Base-by-base conservation (phyloP, 1,284 basidiomycete species). In the Trichosporon sp. region DNA sequence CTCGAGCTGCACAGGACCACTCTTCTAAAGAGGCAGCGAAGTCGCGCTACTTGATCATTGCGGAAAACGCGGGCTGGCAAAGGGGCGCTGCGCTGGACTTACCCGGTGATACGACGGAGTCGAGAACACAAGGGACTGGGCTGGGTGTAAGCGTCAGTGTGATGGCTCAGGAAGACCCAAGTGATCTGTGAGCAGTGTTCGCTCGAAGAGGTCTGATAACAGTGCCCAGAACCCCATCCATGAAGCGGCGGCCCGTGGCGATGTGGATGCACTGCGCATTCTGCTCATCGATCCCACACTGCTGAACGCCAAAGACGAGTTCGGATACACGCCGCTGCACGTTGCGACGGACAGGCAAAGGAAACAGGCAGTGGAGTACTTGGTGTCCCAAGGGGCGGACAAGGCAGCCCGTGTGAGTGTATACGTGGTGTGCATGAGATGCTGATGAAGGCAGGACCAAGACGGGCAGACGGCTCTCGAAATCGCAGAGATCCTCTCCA, bases 251-350 rank as follows among this genome's bases (percentile, higher is more conserved):
- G 84, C 92, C 35, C 82, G 86, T 1, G 88, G 90, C 61, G 85
- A 91, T 75, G 77, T 83, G 5, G 71, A 82, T n/a, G 85, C 84
- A 2, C 77, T 93, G 65, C 77, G 81, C 64, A 78, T 76, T 2
- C 85, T 89, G 66, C 79, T 93, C 37, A 78, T 85, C 10, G 77
- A 87, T 63, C 80, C 87, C 0, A 80, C 80, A 1, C 65, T 78
- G 7, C 83, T 90, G 70, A 83, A 90, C 76, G 80, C 81, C 31
- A 79, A 79, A 54, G 89, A 90, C 70, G 87, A 91, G 84, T 91
- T 88, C 84, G 93, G 92, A 40, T 94, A 92, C 79, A 92, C 93
- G 0, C 87, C 93, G 12, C 81, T 96, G 31, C 94, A 96, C 78
- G 86, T 96, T 0, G 93, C 94, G 0, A 89, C 89, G 19, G 94